Base-by-base conservation (phyloP, 805 yeast genomes). In the Candida insectalens region DNA sequence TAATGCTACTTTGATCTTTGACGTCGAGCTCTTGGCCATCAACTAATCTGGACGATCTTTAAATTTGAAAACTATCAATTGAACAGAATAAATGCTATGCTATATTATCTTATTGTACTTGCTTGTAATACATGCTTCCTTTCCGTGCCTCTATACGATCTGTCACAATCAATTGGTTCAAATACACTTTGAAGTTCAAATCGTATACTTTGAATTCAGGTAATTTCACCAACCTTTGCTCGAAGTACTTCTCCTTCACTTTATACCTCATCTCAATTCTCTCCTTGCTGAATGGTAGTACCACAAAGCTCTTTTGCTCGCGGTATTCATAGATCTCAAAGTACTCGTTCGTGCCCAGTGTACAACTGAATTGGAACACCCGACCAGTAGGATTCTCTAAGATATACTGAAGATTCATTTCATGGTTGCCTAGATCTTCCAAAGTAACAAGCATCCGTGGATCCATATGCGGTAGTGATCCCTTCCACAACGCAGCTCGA, bases 1-100 rank as follows among this genome's bases (percentile, higher is more conserved):
- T 49, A 85, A 84, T 61, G 94, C 96, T 44, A 88, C 96, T 47
- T 74, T 89, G 63, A 66, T 84, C 50, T 83, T 83, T 48, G 92
- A 83, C 47, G 92, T 83, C 42, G 89, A 83, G 61, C 71, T 83
- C 53, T 51, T 73, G 37, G 67, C 65, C 38, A 69, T 74, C 42
- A 71, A 71, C 55, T 70, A 60, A 44, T 15, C 17, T n/a, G n/a
- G n/a, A n/a, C n/a, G n/a, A n/a, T n/a, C 16, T 27, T 27, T 17
- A 17, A 13, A 27, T 27, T 14, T 16, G 19, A 6, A 13, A 9
- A 25, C n/a, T n/a, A 8, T 14, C n/a, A 9, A 25, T 8, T 25
- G 27, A 6, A 12, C 12, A 25, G 27, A 25, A 6, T 10, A 6
- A 25, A 8, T 25, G 6, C n/a, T 25, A n/a, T n/a, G n/a, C n/a